These are phyloP conservation scores for Fusarium pseudograminearum DNA, from an alignment of 2,329 filamentous ascomycete genomes.

Conservation along the genomic window DNA sequence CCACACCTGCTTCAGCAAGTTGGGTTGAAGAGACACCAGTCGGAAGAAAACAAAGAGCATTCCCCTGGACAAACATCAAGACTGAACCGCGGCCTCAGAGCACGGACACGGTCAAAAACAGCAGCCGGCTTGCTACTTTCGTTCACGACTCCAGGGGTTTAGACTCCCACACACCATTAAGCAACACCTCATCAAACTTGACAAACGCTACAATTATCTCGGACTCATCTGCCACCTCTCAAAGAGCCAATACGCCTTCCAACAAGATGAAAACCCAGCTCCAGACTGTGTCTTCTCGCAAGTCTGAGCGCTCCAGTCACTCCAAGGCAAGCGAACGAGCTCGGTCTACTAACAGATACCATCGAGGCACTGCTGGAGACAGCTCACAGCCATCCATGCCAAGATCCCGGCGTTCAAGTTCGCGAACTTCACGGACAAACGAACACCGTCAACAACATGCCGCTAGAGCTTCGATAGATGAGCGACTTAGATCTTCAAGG, in stretches of 20 bases:
- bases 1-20: conserved; percentile 30
- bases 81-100: not conserved
- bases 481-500: conserved; percentile 2
- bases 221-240: conserved; percentile 8
- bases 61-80: conserved; percentile 42
- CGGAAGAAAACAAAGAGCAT: conserved; percentile 40
- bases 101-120: not conserved
- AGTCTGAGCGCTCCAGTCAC: conserved; percentile 4
- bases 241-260: not conserved
- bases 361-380: conserved; percentile 43
- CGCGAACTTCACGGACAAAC: not conserved
- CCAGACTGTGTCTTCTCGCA: not conserved
- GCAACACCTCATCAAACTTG: conserved; percentile 21
- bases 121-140: not conserved
- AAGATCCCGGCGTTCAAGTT: conserved; percentile 1
- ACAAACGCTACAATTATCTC: conserved; percentile 18
- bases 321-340: conserved; percentile 2
- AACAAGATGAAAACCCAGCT: not conserved
- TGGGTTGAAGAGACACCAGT: conserved; percentile 35
- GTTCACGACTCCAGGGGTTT: not conserved
- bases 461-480: not conserved
- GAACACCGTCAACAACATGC: not conserved
- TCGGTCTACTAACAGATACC: conserved; percentile 34
- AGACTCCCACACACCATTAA: conserved; percentile 18
- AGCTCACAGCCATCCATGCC: not conserved